Evolutionary conservation across 495 filamentous ascomycete genomes (phyloP).

Genomic region (Lepraria neglecta): DNA sequence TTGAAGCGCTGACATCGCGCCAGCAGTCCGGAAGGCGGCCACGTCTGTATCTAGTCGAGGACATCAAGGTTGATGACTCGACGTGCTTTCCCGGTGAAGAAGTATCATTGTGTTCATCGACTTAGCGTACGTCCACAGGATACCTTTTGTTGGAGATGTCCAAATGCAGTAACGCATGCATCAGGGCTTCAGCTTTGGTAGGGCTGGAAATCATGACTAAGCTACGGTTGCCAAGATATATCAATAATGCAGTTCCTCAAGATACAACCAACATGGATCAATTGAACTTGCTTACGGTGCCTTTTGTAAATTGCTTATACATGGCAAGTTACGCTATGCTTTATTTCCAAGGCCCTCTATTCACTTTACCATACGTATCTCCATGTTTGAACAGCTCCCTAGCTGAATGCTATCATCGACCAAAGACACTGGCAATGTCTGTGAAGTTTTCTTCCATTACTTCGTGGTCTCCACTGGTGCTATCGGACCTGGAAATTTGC

Average conservation of each 20-base stretch:
- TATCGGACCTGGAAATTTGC: no score
- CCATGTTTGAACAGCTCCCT: no score
- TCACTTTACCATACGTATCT: no score
- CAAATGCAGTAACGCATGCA: neutral
- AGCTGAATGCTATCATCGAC: no score
- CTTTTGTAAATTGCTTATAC: no score
- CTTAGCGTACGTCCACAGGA: neutral
- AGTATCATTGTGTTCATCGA: neutral
- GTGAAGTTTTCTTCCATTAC: no score
- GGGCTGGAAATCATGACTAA: neutral
- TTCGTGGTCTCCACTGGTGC: no score
- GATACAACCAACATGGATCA: no score
- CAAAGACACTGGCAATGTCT: no score
- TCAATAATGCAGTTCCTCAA: neutral
- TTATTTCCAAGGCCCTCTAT: no score
- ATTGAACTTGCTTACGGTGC: no score
- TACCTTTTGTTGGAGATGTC: neutral
- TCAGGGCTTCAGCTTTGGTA: neutral
- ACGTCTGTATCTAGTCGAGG: neutral
- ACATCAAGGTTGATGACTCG: conserved; percentile 20
- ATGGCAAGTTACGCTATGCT: no score
- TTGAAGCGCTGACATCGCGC: conserved; percentile 26
- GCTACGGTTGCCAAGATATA: neutral
- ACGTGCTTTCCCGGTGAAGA: neutral
- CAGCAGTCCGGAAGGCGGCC: conserved; percentile 20